Evolutionary conservation across 1,284 basidiomycete genomes (phyloP).

Genomic region (Leccinum solheimii): DNA sequence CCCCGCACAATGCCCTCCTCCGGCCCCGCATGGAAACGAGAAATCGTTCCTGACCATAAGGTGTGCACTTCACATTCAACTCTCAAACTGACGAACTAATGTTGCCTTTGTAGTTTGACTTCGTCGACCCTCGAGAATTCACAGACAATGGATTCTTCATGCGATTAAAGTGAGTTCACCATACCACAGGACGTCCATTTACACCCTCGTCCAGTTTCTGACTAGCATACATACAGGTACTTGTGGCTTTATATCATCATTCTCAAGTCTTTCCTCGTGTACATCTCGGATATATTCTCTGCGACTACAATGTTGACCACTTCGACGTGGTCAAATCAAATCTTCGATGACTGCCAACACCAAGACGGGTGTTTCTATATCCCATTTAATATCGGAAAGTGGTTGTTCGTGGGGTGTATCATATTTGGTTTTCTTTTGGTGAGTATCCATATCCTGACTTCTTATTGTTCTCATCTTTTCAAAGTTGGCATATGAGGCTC

Average conservation of each 20-base stretch:
- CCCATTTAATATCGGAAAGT: conserved; percentile 87
- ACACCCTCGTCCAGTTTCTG: neutral
- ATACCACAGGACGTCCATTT: neutral
- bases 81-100: conserved; percentile 1
- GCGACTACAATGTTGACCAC: conserved; percentile 96
- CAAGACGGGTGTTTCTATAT: conserved; percentile 79
- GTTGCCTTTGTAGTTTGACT: conserved; percentile 77
- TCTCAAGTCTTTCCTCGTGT: conserved; percentile 94
- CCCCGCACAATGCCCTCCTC: conserved; percentile 54
- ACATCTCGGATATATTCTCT: conserved; percentile 97
- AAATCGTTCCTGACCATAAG: conserved; percentile 97
- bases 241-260: conserved; percentile 89
- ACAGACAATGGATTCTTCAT: conserved; percentile 84
- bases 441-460: conserved; percentile 32
- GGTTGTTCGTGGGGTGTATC: conserved; percentile 98
- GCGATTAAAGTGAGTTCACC: conserved; percentile 72
- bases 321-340: conserved; percentile 85
- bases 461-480: conserved; percentile 3
- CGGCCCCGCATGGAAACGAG: conserved; percentile 91
- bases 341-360: conserved; percentile 72
- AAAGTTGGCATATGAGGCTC: conserved; percentile 88
- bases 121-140: conserved; percentile 92
- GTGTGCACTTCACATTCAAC: conserved; percentile 42
- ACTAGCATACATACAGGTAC: conserved; percentile 57
- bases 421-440: conserved; percentile 95